Conservation (phyloP, 2,329 filamentous ascomycete genomes). For the Fonsecaea pedrosoi region DNA sequence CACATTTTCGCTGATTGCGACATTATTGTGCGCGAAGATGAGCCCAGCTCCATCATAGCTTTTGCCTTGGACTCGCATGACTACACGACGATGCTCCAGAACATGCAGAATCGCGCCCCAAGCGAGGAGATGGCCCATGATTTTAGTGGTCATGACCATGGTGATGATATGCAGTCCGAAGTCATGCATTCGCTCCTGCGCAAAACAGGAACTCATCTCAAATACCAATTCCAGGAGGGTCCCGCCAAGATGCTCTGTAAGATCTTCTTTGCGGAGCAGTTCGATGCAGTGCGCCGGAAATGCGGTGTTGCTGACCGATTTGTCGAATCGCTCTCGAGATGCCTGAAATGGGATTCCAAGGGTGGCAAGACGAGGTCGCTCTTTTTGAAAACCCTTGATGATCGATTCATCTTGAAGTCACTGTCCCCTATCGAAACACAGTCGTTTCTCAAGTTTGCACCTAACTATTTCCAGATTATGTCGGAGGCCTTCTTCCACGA, state of each 20-base stretch:
- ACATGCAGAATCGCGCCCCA: conserved; percentile 44
- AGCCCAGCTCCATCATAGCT: conserved; percentile 94
- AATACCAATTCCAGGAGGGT: conserved; percentile 93
- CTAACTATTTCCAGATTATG: conserved; percentile 97
- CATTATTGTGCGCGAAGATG: conserved; percentile 95
- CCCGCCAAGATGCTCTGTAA: conserved; percentile 97
- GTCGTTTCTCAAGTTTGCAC: conserved; percentile 92
- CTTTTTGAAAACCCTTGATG: conserved; percentile 94
- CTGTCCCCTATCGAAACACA: conserved; percentile 89
- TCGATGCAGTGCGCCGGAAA: conserved; percentile 90
- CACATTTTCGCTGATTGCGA: conserved; percentile 97
- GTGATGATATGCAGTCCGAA: conserved; percentile 66
- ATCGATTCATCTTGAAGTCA: conserved; percentile 90
- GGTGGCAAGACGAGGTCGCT: conserved; percentile 98
- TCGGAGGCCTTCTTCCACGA: conserved; percentile 94
- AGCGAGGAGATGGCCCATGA: conserved; percentile 47
- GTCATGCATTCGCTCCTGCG: conserved; percentile 86
- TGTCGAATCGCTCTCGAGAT: conserved; percentile 91
- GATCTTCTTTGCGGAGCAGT: conserved; percentile 97
- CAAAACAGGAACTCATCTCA: conserved; percentile 87
- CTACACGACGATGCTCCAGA: conserved; percentile 78
- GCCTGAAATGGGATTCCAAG: conserved; percentile 97
- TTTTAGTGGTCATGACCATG: conserved; percentile 30
- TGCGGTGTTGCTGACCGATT: conserved; percentile 94
- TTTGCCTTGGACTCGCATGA: conserved; percentile 88